A percentile compares a stretch with the other conserved stretches of the same genome.
Evolutionary conservation across 2,329 filamentous ascomycete genomes (phyloP).

Genomic region (Pseudocercospora cruenta): DNA sequence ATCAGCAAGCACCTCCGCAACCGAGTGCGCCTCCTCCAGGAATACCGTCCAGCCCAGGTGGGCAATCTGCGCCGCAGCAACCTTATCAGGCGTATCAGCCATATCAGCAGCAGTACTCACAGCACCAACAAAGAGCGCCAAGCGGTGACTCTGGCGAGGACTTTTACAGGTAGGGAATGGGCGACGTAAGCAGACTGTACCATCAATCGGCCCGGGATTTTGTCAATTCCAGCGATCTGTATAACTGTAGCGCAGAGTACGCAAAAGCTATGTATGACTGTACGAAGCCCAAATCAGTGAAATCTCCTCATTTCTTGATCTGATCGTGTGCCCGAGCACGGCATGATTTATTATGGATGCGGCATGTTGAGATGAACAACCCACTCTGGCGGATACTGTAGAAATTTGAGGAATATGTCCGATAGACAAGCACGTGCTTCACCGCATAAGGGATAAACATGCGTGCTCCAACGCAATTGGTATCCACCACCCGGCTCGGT

Average conservation of each 20-base stretch:
- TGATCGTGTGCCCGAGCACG: constrained; percentile 10
- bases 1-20: constrained; percentile 28
- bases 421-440: neutral
- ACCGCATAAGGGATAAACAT: neutral
- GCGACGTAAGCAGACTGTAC: constrained; percentile 1
- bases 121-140: constrained; percentile 22
- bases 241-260: constrained; percentile 19
- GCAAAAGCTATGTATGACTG: constrained; percentile 15
- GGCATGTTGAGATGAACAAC: constrained; percentile 7
- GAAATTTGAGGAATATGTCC: neutral
- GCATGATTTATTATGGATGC: neutral
- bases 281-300: constrained; percentile 11
- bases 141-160: constrained; percentile 39
- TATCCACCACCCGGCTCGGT: neutral
- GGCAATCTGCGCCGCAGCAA: constrained; percentile 18
- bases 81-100: constrained; percentile 41
- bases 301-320: constrained; percentile 1
- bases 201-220: neutral
- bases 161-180: constrained; percentile 37
- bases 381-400: neutral
- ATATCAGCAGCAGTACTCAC: constrained; percentile 27
- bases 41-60: constrained; percentile 25
- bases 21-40: constrained; percentile 39
- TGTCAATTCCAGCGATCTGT: constrained; percentile 14
- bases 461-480: neutral